Base-by-base conservation (phyloP, 768 basidiomycete genomes). In the Suillus cothurnatus region DNA sequence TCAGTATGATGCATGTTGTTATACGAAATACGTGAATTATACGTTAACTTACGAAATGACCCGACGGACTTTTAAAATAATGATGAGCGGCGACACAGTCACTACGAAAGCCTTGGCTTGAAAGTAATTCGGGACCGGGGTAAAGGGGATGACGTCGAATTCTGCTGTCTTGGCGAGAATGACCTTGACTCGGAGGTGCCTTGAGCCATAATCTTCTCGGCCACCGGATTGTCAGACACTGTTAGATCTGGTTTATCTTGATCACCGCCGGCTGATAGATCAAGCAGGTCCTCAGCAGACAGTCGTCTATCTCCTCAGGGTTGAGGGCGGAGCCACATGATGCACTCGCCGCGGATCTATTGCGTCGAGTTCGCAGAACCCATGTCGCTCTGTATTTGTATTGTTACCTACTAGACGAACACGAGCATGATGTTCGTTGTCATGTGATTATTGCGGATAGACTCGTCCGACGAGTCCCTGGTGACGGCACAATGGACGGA, bases 1-100 rank as follows among this genome's bases (percentile, higher is more conserved):
- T 49, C 23, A 49, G 47, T 50, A 28, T 28, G 50, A 17, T 50
- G 50, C n/a, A n/a, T n/a, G n/a, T n/a, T n/a, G n/a, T n/a, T n/a
- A n/a, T 50, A 50, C 47, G 14, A 49, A 49, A 28, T 28, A 50
- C 15, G 26, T 50, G 50, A 31, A 31, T 19, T 88, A 72, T 84
- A 86, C 74, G 74, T 89, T 57, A 85, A 34, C 34, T 34, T 34
- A 34, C 80, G 4, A 88, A 26, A 88, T 73, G 77, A 77, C 63
- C 75, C 85, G 36, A 79, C 86, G 15, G 77, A 80, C 55, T 86
- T 82, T 74, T 0, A 52, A 52, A 52, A 52, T 52, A 31, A 28
- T 19, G 50, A 28, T 19, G 50, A 52, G 50, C 50, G 81, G 74
- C 67, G 87, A 87, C 7, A 79, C 77, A 50, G 73, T 34, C 34